Evolutionary conservation across 2,329 filamentous ascomycete genomes (phyloP).

Genomic region (Cladorrhinum sp.): DNA sequence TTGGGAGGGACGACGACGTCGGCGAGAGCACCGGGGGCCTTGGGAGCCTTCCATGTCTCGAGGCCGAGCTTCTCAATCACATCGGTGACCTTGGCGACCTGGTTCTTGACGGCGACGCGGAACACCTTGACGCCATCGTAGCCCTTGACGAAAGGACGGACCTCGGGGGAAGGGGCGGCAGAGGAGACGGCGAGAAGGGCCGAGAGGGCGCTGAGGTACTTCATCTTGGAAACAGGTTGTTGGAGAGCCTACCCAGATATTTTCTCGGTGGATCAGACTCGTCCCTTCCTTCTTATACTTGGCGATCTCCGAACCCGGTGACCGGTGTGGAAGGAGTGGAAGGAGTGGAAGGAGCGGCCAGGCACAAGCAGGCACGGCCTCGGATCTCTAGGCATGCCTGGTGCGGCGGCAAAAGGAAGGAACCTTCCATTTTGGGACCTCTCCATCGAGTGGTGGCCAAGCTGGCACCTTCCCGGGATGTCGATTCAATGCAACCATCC

Average conservation of each 20-base stretch:
- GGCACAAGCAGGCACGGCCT: background rate
- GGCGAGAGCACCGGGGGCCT: constrained; percentile 34
- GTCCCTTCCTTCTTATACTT: background rate
- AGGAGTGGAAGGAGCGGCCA: background rate
- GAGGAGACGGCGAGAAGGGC: constrained; percentile 19
- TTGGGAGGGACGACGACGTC: constrained; percentile 41
- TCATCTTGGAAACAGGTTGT: constrained; percentile 19
- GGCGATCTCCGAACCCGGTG: background rate
- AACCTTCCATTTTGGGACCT: constrained; percentile 10
- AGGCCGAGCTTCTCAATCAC: constrained; percentile 36
- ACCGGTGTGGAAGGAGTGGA: background rate
- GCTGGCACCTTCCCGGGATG: constrained; percentile 10
- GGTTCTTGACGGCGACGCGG: constrained; percentile 37
- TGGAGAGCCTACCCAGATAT: too few relatives aligned
- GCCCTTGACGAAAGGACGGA: constrained; percentile 26
- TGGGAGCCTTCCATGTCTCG: constrained; percentile 38
- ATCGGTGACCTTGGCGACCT: constrained; percentile 33
- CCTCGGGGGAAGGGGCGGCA: constrained; percentile 15
- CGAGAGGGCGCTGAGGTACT: constrained; percentile 13
- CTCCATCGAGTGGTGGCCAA: background rate
- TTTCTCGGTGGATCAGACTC: background rate
- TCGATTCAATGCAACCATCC: constrained; percentile 3
- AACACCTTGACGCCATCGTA: constrained; percentile 47
- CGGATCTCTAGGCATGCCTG: background rate
- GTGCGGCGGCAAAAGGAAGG: background rate